phyloP scores from a whole-genome alignment of 176 grass and related monocot genomes.

The Tillandsia fasciculata region DNA sequence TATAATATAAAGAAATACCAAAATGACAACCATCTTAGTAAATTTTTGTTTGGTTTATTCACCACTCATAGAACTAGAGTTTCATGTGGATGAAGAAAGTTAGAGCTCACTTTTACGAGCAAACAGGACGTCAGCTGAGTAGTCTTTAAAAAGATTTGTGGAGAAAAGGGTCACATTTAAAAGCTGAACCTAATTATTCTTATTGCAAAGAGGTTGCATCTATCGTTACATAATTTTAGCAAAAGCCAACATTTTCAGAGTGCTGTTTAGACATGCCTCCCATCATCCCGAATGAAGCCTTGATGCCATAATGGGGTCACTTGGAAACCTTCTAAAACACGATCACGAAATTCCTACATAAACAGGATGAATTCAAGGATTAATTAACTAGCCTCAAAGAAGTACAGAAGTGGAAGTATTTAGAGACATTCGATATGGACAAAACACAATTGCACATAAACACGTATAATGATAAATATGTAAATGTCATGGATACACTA shows the following conservation, averaged over 20 bases:
- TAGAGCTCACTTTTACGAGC: background rate
- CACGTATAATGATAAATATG: too few species aligned
- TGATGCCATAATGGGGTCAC: slow-evolving; percentile 89
- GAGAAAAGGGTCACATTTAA: background rate
- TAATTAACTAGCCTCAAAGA: too few species aligned
- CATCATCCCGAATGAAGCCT: slow-evolving; percentile 79
- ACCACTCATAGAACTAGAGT: background rate
- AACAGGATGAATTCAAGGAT: slow-evolving; percentile 2
- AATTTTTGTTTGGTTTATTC: background rate
- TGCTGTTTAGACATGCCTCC: slow-evolving; percentile 38
- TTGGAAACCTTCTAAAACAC: slow-evolving; percentile 89
- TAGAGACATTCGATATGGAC: too few species aligned
- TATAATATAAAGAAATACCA: too few species aligned
- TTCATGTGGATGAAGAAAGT: background rate
- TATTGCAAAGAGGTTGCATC: background rate
- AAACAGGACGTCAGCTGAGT: background rate
- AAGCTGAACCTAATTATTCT: background rate
- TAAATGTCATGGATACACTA: too few species aligned
- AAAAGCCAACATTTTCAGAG: slow-evolving; percentile 7
- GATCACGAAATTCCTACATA: slow-evolving; percentile 61
- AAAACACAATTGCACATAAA: too few species aligned
- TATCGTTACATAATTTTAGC: background rate
- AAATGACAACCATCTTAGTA: too few species aligned
- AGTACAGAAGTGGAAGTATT: background rate
- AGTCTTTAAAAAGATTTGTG: background rate